phyloP scores from a whole-genome alignment of 768 basidiomycete genomes.

The Holtermanniella nyarrowii region DNA sequence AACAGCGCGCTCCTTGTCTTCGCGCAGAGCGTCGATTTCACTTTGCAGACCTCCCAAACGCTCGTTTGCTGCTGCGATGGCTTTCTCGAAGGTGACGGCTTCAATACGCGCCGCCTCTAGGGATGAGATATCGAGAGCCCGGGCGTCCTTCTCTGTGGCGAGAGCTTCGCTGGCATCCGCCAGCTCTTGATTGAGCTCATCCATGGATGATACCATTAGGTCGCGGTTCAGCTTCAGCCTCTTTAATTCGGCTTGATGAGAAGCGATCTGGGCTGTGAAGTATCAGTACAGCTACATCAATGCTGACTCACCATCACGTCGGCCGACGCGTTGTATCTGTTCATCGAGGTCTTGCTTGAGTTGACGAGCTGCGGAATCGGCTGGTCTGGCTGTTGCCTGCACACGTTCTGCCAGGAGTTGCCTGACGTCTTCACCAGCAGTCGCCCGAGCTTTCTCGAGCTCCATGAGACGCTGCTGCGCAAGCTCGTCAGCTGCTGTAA shows the following conservation, averaged over 20 bases:
- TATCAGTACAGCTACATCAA: background rate
- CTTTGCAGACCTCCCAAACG: too few species aligned
- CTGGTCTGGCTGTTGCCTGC: background rate
- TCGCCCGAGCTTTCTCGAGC: background rate
- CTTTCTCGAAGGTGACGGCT: too few species aligned
- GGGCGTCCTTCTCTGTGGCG: too few species aligned
- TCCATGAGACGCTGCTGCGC: background rate
- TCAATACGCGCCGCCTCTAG: too few species aligned
- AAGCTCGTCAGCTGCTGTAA: background rate
- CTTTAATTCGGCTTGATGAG: background rate
- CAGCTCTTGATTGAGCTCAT: background rate
- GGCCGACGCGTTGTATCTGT: background rate
- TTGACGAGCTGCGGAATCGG: background rate
- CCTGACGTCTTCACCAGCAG: background rate
- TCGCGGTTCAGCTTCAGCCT: background rate
- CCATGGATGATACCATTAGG: background rate
- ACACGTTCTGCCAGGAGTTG: background rate
- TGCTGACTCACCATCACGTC: background rate
- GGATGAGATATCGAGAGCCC: too few species aligned
- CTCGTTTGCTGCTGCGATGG: too few species aligned
- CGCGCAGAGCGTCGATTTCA: too few species aligned
- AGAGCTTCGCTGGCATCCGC: too few species aligned
- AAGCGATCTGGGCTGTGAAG: background rate
- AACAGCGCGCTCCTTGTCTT: too few species aligned
- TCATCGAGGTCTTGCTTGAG: background rate